Percentiles rank a stretch among this genome's conserved stretches.
phyloP scores from a whole-genome alignment of 148 eudicot genomes.

The Fagopyrum homotropicum region DNA sequence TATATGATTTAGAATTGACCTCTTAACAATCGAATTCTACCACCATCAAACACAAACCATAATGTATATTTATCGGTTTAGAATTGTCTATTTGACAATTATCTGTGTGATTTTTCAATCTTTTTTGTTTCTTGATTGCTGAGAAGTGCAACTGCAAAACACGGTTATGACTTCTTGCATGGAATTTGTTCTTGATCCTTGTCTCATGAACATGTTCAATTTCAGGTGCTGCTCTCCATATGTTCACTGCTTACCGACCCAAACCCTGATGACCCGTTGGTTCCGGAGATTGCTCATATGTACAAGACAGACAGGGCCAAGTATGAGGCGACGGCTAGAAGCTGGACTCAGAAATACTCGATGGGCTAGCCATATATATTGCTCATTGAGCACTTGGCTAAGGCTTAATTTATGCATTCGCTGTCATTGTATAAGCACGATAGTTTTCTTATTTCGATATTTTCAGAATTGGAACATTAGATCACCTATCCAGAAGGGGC shows the following conservation, averaged over 20 bases:
- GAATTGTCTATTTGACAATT: too few relatives aligned
- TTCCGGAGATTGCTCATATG: constrained; percentile 47
- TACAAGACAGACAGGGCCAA: constrained; percentile 40
- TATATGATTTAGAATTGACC: not conserved
- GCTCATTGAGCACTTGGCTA: not conserved
- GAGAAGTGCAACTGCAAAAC: too few relatives aligned
- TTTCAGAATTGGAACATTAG: not conserved
- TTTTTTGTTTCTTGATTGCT: too few relatives aligned
- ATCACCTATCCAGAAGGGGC: constrained; percentile 1
- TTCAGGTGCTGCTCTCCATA: constrained; percentile 40
- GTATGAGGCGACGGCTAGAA: constrained; percentile 36
- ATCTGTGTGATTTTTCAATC: too few relatives aligned
- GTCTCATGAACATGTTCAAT: not conserved
- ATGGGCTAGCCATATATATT: constrained; percentile 26
- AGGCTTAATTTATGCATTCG: constrained; percentile 5
- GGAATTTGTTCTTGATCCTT: not conserved
- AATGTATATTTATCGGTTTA: too few relatives aligned
- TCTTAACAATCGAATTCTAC: not conserved
- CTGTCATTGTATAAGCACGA: constrained; percentile 8
- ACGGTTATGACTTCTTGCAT: too few relatives aligned
- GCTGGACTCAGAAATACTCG: constrained; percentile 25
- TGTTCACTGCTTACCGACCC: constrained; percentile 44
- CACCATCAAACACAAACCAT: not conserved
- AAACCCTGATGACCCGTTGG: constrained; percentile 44
- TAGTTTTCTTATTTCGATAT: not conserved